Evolutionary conservation across 345 rosid species (phyloP).

Genomic region (Capsella bursapastoris): DNA sequence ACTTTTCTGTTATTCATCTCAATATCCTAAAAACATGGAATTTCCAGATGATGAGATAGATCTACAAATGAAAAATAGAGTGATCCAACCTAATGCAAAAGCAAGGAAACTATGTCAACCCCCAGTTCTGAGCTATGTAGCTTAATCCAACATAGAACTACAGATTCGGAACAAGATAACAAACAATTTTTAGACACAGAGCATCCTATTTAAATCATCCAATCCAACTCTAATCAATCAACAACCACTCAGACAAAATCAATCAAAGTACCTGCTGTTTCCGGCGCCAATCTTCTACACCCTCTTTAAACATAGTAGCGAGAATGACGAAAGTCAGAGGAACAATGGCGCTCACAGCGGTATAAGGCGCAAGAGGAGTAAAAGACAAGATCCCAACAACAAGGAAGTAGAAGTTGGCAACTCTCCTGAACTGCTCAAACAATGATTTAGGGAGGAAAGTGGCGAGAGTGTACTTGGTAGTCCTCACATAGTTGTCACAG

Average conservation of each 20-base stretch:
- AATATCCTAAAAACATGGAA: slow-evolving; percentile 57
- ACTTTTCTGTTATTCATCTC: slow-evolving; percentile 86
- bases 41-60: not conserved
- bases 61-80: not conserved
- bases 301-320: slow-evolving; percentile 88
- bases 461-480: slow-evolving; percentile 77
- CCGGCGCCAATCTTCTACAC: slow-evolving; percentile 86
- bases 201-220: slow-evolving; percentile 7
- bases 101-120: not conserved
- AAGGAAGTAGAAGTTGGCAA: slow-evolving; percentile 87
- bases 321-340: slow-evolving; percentile 77
- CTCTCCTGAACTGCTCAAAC: slow-evolving; percentile 96
- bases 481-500: slow-evolving; percentile 63
- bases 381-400: slow-evolving; percentile 72
- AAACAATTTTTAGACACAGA: slow-evolving; percentile 5
- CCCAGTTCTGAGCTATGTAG: slow-evolving; percentile 20
- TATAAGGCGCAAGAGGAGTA: slow-evolving; percentile 74
- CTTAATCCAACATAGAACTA: slow-evolving; percentile 16
- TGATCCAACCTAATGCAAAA: slow-evolving; percentile 18
- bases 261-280: slow-evolving; percentile 66
- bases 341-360: slow-evolving; percentile 68
- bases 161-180: not conserved
- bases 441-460: slow-evolving; percentile 87
- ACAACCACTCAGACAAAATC: not conserved
- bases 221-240: slow-evolving; percentile 6